Evolutionary conservation across 208 protist genomes (phyloP).

Genomic region (Phytomonas sp.): DNA sequence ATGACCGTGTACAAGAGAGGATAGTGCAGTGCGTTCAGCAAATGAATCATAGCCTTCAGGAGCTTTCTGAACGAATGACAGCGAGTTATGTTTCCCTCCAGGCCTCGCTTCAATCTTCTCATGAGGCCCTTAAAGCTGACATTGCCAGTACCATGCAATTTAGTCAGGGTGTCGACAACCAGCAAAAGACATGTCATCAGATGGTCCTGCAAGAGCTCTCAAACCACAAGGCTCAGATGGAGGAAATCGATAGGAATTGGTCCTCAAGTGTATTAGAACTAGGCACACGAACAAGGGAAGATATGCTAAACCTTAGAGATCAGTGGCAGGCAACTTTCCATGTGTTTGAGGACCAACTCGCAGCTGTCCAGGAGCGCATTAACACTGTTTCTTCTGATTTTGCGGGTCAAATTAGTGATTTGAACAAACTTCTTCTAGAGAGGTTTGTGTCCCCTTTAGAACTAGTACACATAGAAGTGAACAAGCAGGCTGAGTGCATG

Average conservation of each 20-base stretch:
- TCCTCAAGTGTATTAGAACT: slow-evolving; percentile 60
- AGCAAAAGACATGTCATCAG: slow-evolving; percentile 49
- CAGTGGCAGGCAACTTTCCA: slow-evolving; percentile 15
- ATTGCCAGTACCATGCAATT: slow-evolving; percentile 48
- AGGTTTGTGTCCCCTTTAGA: slow-evolving; percentile 20
- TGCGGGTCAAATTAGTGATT: slow-evolving; percentile 11
- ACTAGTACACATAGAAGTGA: slow-evolving; percentile 13
- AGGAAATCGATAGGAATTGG: slow-evolving; percentile 72
- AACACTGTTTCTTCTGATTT: background rate
- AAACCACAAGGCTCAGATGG: slow-evolving; percentile 61
- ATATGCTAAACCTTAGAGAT: slow-evolving; percentile 11
- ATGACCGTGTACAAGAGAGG: slow-evolving; percentile 43
- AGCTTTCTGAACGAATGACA: background rate
- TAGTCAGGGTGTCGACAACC: slow-evolving; percentile 44
- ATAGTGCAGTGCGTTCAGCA: slow-evolving; percentile 20
- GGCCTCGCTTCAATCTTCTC: slow-evolving; percentile 32
- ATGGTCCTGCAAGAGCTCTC: slow-evolving; percentile 54
- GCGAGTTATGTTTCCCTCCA: slow-evolving; percentile 2
- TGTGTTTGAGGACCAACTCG: slow-evolving; percentile 28
- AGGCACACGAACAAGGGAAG: slow-evolving; percentile 13
- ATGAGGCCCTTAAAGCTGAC: slow-evolving; percentile 45
- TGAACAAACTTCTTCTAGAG: slow-evolving; percentile 12
- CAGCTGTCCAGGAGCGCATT: slow-evolving; percentile 1
- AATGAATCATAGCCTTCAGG: background rate
- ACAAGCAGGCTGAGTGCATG: slow-evolving; percentile 11